These are phyloP conservation scores for Penicillium fimorum DNA, from an alignment of 495 filamentous ascomycete species.

Conservation along the genomic window DNA sequence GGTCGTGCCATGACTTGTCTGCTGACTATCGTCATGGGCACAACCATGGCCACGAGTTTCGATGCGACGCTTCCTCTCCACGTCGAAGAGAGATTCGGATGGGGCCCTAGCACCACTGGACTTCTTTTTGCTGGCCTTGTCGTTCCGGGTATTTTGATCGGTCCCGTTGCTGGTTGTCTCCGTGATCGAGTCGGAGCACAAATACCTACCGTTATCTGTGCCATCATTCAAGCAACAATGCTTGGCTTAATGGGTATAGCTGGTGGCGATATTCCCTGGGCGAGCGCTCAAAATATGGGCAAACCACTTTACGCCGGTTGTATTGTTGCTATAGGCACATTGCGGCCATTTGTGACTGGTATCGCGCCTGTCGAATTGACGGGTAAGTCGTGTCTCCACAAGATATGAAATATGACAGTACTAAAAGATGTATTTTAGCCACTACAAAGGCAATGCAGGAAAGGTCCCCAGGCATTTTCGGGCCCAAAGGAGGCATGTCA, in stretches of 20 bases:
- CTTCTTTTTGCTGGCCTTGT: constrained; percentile 12
- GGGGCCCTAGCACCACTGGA: constrained; percentile 8
- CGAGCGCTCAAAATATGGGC: neutral
- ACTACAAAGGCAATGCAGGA: constrained; percentile 9
- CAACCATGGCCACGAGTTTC: neutral
- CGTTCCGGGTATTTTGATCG: constrained; percentile 11
- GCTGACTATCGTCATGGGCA: neutral
- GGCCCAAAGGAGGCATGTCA: constrained; percentile 19
- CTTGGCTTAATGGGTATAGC: neutral
- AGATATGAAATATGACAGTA: neutral
- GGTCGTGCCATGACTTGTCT: neutral
- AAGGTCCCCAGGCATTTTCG: constrained; percentile 15
- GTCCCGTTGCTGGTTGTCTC: constrained; percentile 16
- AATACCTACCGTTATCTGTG: neutral
- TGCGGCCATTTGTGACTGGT: constrained; percentile 11
- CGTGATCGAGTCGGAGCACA: constrained; percentile 11
- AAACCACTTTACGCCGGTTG: neutral
- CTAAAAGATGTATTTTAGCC: neutral
- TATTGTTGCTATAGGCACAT: constrained; percentile 7
- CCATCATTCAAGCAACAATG: neutral
- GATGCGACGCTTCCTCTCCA: constrained; percentile 15
- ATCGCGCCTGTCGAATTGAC: constrained; percentile 9
- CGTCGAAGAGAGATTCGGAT: constrained; percentile 11
- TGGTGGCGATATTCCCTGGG: neutral
- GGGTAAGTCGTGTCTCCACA: neutral